Conservation (phyloP, 768 basidiomycete species). For the Serendipita sp. region DNA sequence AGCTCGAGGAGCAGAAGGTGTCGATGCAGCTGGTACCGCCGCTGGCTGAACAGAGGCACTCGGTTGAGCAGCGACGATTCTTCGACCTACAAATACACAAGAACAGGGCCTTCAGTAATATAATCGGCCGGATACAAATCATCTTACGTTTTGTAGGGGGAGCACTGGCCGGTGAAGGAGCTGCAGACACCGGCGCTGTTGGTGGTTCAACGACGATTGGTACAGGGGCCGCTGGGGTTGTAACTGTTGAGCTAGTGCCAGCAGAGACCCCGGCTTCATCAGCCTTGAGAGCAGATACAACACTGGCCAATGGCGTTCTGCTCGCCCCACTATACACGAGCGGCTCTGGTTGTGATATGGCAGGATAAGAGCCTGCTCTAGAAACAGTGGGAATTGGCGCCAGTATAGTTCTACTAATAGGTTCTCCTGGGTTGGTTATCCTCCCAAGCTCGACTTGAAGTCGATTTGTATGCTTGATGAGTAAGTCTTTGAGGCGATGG, state of each 20-base stretch:
- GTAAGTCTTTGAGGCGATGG: not conserved
- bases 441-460: not conserved
- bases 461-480: slow-evolving; percentile 4
- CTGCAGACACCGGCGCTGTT: not conserved
- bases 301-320: not conserved
- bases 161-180: not conserved
- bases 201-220: not conserved
- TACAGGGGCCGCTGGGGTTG: not conserved
- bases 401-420: not conserved
- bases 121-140: not conserved
- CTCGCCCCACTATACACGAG: not conserved
- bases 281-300: not conserved
- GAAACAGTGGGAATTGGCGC: not conserved
- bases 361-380: not conserved
- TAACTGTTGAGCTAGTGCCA: not conserved
- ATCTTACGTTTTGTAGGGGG: not conserved
- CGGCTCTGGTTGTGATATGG: not conserved
- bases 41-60: not conserved
- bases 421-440: not conserved
- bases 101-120: not conserved
- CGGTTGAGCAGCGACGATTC: not conserved
- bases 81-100: not conserved
- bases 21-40: not conserved
- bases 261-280: not conserved
- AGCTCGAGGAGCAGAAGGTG: not conserved